Conservation (phyloP, 2,329 filamentous ascomycete genomes). For the Penicillium sp. region DNA sequence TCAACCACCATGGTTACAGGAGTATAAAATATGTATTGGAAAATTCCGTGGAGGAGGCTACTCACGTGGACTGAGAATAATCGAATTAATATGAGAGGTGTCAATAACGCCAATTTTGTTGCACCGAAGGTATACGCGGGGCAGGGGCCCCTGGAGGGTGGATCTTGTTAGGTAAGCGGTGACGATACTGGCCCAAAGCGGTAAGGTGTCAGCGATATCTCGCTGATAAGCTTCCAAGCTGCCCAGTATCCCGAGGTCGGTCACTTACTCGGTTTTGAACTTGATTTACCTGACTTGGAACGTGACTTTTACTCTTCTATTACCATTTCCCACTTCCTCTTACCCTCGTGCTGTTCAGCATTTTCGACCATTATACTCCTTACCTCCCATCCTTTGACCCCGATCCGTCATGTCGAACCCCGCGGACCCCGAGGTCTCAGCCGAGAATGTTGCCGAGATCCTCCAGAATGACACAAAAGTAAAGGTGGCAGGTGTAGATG, state of each 20-base stretch:
- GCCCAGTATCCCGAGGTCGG: background rate
- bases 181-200: conserved; percentile 9
- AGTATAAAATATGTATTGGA: background rate
- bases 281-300: background rate
- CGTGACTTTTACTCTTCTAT: background rate
- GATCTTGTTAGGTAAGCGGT: conserved; percentile 17
- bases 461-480: conserved; percentile 72
- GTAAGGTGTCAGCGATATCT: conserved; percentile 5
- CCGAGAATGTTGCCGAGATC: conserved; percentile 63
- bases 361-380: background rate
- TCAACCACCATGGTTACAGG: background rate
- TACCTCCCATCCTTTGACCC: background rate
- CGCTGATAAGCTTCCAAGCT: conserved; percentile 5
- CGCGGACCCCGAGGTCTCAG: conserved; percentile 44
- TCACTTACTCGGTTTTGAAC: background rate
- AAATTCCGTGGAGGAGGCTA: background rate
- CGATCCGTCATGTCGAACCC: conserved; percentile 12
- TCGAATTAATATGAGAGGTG: conserved; percentile 2
- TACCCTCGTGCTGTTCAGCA: background rate
- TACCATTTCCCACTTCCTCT: background rate
- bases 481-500: conserved; percentile 84
- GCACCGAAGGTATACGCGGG: conserved; percentile 16
- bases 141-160: conserved; percentile 5
- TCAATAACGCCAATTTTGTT: background rate
- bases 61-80: conserved; percentile 3